phyloP scores from a whole-genome alignment of 345 rosid genomes.

The Bretschneidera sinensis region DNA sequence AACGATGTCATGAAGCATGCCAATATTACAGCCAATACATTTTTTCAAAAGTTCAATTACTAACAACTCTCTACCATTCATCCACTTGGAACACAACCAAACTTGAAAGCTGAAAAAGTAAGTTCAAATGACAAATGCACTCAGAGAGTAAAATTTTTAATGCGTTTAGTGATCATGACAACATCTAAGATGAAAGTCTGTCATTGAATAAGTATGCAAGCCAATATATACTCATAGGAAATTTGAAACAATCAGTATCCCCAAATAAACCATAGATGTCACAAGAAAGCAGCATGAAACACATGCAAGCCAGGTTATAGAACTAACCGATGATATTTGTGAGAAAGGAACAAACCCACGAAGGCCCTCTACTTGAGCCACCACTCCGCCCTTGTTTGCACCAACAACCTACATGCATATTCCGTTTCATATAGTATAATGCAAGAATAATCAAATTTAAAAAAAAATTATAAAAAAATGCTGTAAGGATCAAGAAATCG shows the following conservation, averaged over 20 bases:
- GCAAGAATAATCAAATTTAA: background rate
- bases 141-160: background rate
- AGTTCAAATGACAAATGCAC: background rate
- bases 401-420: constrained; percentile 55
- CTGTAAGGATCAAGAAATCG: background rate
- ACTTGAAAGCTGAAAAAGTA: background rate
- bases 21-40: background rate
- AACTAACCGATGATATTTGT: constrained; percentile 74
- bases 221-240: background rate
- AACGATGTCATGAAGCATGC: background rate
- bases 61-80: background rate
- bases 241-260: too few species aligned
- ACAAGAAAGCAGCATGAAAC: background rate
- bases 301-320: constrained; percentile 9
- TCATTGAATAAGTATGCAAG: background rate
- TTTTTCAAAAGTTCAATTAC: background rate
- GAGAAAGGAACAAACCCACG: constrained; percentile 96
- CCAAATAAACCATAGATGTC: background rate
- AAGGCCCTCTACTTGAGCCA: constrained; percentile 77
- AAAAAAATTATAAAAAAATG: background rate
- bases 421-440: constrained; percentile 4
- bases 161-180: background rate
- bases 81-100: background rate
- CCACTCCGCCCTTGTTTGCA: constrained; percentile 93
- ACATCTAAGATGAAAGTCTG: background rate